These are phyloP conservation scores for Monosporascus cannonballus DNA, from an alignment of 2,329 filamentous ascomycete species.

Conservation along the genomic window DNA sequence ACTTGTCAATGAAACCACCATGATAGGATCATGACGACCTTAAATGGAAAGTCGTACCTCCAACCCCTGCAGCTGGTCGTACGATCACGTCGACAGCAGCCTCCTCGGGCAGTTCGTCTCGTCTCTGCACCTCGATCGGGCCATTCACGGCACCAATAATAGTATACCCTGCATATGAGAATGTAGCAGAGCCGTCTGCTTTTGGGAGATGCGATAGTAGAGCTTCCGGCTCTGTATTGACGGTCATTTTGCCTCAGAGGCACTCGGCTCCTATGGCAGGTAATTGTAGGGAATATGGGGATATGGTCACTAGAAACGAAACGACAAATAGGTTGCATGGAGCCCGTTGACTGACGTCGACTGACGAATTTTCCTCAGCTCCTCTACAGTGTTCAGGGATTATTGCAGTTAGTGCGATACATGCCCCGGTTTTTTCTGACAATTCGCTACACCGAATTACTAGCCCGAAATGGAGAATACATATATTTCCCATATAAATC, in stretches of 20 bases:
- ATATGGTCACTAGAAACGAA: neutral
- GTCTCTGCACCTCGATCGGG: conserved; percentile 80
- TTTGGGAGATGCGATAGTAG: conserved; percentile 57
- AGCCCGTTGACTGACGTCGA: neutral
- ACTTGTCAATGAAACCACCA: conserved; percentile 14
- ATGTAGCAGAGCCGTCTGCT: conserved; percentile 75
- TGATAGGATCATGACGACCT: conserved; percentile 1
- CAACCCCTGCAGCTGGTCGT: conserved; percentile 76
- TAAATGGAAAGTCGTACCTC: conserved; percentile 47
- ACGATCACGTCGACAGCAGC: conserved; percentile 86
- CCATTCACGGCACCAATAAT: conserved; percentile 86
- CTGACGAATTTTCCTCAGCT: neutral
- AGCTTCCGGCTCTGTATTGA: conserved; percentile 42
- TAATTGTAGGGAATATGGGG: no score
- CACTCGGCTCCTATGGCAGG: no score
- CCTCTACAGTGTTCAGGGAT: no score
- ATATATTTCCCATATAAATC: no score
- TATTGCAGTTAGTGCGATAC: no score
- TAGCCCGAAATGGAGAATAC: no score
- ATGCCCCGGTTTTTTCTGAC: no score
- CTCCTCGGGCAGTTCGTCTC: conserved; percentile 89
- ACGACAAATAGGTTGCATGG: neutral
- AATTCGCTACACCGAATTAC: no score
- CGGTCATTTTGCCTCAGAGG: conserved; percentile 32
- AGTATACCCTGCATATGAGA: conserved; percentile 69